Percentiles rank a stretch among this genome's conserved stretches.
These are phyloP conservation scores for Aaosphaeria arxii DNA, from an alignment of 2,329 filamentous ascomycete genomes.

Conservation along the genomic window DNA sequence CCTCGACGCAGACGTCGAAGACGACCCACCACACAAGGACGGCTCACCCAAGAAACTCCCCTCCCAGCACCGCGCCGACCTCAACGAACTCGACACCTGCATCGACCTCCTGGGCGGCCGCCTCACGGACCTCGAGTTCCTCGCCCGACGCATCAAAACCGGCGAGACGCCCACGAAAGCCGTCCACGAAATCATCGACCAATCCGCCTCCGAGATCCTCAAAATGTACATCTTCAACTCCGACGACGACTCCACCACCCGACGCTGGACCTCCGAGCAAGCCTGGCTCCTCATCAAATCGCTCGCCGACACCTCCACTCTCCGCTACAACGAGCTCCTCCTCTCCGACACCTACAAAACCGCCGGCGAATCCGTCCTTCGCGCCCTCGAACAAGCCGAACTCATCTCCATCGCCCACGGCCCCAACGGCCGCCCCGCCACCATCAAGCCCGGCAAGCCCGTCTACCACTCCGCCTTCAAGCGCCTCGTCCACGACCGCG, in stretches of 20 bases:
- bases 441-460: slow-evolving; percentile 77
- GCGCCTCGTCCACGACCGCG: slow-evolving; percentile 66
- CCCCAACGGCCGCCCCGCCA: slow-evolving; percentile 71
- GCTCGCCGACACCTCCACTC: slow-evolving; percentile 63
- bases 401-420: slow-evolving; percentile 73
- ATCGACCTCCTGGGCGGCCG: slow-evolving; percentile 83
- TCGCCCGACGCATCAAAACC: slow-evolving; percentile 83
- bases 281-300: slow-evolving; percentile 85
- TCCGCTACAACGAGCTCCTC: slow-evolving; percentile 84
- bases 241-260: slow-evolving; percentile 52
- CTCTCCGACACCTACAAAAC: slow-evolving; percentile 71
- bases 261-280: slow-evolving; percentile 77
- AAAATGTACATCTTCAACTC: slow-evolving; percentile 80
- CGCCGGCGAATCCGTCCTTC: slow-evolving; percentile 71
- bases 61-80: slow-evolving; percentile 51
- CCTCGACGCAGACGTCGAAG: slow-evolving; percentile 54
- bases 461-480: slow-evolving; percentile 84
- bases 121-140: slow-evolving; percentile 91
- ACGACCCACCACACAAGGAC: slow-evolving; percentile 38
- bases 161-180: slow-evolving; percentile 81
- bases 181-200: slow-evolving; percentile 82
- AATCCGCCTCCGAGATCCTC: slow-evolving; percentile 83
- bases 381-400: slow-evolving; percentile 79
- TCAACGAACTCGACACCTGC: slow-evolving; percentile 73
- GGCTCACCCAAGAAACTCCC: slow-evolving; percentile 42